These are phyloP conservation scores for Herpetospermum pedunculosum DNA, from an alignment of 306 rosid species.

Conservation along the genomic window DNA sequence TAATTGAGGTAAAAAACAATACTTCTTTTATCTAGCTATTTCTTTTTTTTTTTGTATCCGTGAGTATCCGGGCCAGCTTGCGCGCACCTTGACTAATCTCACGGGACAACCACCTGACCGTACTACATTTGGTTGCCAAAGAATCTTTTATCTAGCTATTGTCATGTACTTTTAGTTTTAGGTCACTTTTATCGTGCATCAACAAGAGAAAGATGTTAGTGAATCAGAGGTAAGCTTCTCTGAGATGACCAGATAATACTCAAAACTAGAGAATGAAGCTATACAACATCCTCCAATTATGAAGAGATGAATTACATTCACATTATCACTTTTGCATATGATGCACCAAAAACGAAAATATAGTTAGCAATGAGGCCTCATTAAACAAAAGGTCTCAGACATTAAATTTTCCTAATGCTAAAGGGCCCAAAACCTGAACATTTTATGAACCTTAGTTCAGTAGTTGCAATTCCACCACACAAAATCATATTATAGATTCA, in stretches of 20 bases:
- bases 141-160: background rate
- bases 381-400: background rate
- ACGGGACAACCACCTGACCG: no score
- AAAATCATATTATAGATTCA: background rate
- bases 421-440: background rate
- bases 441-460: background rate
- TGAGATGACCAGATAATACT: background rate
- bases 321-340: background rate
- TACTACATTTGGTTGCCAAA: no score
- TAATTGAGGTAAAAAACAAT: background rate
- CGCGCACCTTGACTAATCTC: no score
- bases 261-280: background rate
- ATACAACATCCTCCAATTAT: background rate
- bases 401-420: background rate
- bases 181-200: background rate
- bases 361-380: background rate
- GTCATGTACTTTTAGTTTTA: background rate
- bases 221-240: background rate
- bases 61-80: no score
- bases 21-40: no score
- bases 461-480: background rate
- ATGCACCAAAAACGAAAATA: background rate
- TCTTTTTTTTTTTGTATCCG: no score
- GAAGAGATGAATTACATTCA: background rate
- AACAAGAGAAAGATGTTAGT: background rate